These are phyloP conservation scores for Prillingera fragicola DNA, from an alignment of 1,284 basidiomycete species.

Conservation along the genomic window DNA sequence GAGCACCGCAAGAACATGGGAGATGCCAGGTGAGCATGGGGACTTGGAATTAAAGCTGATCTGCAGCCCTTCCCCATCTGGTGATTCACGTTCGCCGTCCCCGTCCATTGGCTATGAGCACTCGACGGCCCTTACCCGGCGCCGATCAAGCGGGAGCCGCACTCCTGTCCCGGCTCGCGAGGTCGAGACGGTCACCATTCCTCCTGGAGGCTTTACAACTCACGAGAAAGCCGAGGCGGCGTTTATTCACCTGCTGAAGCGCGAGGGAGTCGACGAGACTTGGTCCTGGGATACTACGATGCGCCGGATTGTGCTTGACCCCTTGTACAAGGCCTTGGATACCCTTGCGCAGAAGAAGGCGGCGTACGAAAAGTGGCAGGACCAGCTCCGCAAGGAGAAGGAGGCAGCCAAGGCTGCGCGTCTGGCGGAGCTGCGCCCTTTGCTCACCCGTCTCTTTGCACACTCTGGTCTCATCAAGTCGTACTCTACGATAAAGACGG, in stretches of 20 bases:
- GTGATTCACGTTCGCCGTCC: neutral
- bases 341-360: conserved; percentile 91
- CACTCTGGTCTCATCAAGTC: conserved; percentile 78
- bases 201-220: conserved; percentile 78
- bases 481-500: conserved; percentile 80
- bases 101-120: conserved; percentile 21
- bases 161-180: conserved; percentile 12
- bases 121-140: conserved; percentile 1
- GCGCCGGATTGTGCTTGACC: conserved; percentile 95
- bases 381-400: conserved; percentile 57
- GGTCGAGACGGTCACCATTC: conserved; percentile 55
- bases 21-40: conserved; percentile 22
- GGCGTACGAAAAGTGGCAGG: conserved; percentile 68
- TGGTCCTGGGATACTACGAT: conserved; percentile 99
- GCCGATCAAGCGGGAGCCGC: conserved; percentile 2
- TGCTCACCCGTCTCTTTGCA: conserved; percentile 73
- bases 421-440: conserved; percentile 72
- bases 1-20: conserved; percentile 19
- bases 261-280: conserved; percentile 78
- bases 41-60: neutral
- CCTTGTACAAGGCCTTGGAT: conserved; percentile 89
- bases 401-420: conserved; percentile 74
- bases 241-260: conserved; percentile 80
- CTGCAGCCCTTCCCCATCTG: conserved; percentile 8
- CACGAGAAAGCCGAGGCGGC: conserved; percentile 88